Base-by-base conservation (phyloP, 306 rosid genomes). In the Coriaria nepalensis region DNA sequence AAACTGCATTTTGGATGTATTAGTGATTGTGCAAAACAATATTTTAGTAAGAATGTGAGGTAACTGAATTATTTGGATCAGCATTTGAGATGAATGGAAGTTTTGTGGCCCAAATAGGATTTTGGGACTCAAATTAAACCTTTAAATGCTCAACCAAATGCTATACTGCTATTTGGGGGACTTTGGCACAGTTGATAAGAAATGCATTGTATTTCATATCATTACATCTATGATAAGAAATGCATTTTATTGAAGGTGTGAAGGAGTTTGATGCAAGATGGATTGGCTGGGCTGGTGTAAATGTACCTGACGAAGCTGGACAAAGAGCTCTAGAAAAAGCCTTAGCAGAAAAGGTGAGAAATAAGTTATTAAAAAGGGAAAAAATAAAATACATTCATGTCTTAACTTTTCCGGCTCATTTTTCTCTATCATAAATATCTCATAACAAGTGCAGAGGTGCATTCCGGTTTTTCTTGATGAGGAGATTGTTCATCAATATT, bases 261-360 rank as follows among this genome's bases (percentile, higher is more conserved):
- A 88, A 74, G 81, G 97, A 88, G 68, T 84, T 88, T 58, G 97
- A 88, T 47, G 78, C 93, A 33, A 77, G 93, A 71, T 88, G 97
- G 97, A 88, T 84, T 65, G 97, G 97, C 35, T 88, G 97, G 95
- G 84, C 95, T 53, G 97, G 97, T n/a, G 74, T 88, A 48, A 88
- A 81, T 73, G 97, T 88, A 43, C 77, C 83, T 13, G 97, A 88
- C 70, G 79, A 64, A n/a, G 68, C 62, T 51, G 97, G 97, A 47
- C 86, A 71, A 55, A 71, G 45, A 51, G 71, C 97, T 49, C 64
- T 88, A 52, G 78, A 74, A 33, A 77, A 73, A 62, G 90, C 97
- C 69, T 81, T 84, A 66, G 90, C 93, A 60, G 95, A 78, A 75
- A 84, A 84, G 97, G 97, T 88, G 37, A 51, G 5, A 15, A 40